Evolutionary conservation across 768 basidiomycete genomes (phyloP).

Genomic region (Lentinus tigrinus): DNA sequence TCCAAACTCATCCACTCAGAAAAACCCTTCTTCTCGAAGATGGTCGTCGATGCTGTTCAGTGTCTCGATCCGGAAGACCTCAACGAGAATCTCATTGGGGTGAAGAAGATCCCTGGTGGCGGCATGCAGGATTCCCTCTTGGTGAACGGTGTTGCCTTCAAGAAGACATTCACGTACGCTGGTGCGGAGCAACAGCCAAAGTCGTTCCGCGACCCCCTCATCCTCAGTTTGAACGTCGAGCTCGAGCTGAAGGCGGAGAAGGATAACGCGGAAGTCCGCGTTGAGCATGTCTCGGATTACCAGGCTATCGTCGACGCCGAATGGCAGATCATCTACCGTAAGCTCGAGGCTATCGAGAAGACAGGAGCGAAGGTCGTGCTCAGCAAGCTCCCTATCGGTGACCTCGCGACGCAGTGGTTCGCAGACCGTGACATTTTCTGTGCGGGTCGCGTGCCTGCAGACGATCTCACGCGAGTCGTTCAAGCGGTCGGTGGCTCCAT

Average conservation of each 20-base stretch:
- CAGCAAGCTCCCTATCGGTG: conserved; percentile 97
- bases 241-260: conserved; percentile 99
- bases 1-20: conserved; percentile 98
- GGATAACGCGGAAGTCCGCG: conserved; percentile 97
- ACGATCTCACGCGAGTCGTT: conserved; percentile 89
- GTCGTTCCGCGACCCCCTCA: conserved; percentile 81
- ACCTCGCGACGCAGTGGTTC: conserved; percentile 98
- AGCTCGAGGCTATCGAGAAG: conserved; percentile 91
- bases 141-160: conserved; percentile 92
- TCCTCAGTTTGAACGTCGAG: conserved; percentile 95
- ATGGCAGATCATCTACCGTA: conserved; percentile 99
- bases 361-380: conserved; percentile 97
- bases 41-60: conserved; percentile 97
- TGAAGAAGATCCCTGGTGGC: conserved; percentile 97
- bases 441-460: conserved; percentile 90
- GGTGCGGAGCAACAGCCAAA: conserved; percentile 99
- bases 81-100: conserved; percentile 93
- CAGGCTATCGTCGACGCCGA: conserved; percentile 99
- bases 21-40: conserved; percentile 97
- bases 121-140: conserved; percentile 96
- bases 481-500: conserved; percentile 94
- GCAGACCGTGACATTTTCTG: conserved; percentile 99
- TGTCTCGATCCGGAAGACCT: conserved; percentile 91
- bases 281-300: conserved; percentile 96
- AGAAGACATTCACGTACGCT: conserved; percentile 99